Evolutionary conservation across 2,329 filamentous ascomycete species (phyloP).

Genomic region (Botryosphaeria dothidea): DNA sequence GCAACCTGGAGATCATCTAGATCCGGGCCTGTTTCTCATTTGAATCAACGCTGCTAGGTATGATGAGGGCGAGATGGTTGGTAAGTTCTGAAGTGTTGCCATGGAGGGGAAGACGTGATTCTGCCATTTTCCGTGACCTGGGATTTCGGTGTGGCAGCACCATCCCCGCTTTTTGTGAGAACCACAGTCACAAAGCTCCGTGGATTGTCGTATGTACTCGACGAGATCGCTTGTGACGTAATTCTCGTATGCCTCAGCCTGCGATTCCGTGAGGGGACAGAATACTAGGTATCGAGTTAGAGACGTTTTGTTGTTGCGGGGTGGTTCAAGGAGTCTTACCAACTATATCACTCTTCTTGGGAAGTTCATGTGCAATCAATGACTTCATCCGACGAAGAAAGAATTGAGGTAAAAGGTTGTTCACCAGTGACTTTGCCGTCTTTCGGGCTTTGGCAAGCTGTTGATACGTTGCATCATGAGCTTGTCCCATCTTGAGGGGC

Average conservation of each 20-base stretch:
- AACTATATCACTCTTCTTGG: conserved; percentile 90
- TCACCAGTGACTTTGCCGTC: conserved; percentile 80
- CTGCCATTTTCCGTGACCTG: conserved; percentile 67
- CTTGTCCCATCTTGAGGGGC: conserved; percentile 84
- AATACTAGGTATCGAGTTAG: conserved; percentile 58
- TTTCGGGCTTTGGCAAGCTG: conserved; percentile 80
- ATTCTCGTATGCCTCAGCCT: conserved; percentile 79
- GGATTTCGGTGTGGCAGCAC: conserved; percentile 69
- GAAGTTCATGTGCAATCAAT: conserved; percentile 86
- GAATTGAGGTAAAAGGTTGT: conserved; percentile 84
- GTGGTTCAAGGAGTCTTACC: conserved; percentile 37
- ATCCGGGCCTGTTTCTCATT: conserved; percentile 77
- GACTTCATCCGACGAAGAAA: conserved; percentile 93
- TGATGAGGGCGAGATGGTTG: conserved; percentile 87
- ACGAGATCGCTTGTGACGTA: conserved; percentile 75
- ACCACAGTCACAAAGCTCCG: conserved; percentile 68
- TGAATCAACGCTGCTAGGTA: conserved; percentile 66
- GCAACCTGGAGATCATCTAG: conserved; percentile 72
- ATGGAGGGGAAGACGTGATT: conserved; percentile 83
- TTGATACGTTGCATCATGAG: conserved; percentile 82
- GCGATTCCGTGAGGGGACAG: conserved; percentile 81
- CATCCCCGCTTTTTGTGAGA: conserved; percentile 73
- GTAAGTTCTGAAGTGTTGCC: conserved; percentile 79
- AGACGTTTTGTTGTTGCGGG: background rate
- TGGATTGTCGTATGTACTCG: conserved; percentile 65